A percentile compares a stretch with the other conserved stretches of the same genome.
These are phyloP conservation scores for Candolleomyces efflorescens DNA, from an alignment of 768 basidiomycete genomes.

Conservation along the genomic window DNA sequence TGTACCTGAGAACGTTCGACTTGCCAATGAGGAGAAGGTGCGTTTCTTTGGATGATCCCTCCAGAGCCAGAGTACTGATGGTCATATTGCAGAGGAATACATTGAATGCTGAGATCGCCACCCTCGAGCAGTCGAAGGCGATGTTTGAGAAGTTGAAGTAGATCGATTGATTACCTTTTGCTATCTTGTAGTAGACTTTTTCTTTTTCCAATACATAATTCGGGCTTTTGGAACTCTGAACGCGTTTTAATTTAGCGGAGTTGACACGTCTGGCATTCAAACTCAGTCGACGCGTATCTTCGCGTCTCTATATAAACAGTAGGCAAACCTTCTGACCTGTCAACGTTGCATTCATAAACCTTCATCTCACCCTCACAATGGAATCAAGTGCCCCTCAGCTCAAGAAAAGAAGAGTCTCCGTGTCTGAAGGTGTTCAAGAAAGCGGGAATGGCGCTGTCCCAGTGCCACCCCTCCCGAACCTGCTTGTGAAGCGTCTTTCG, in stretches of 20 bases:
- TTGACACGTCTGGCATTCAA: constrained; percentile 29
- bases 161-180: neutral
- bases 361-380: constrained; percentile 11
- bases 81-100: constrained; percentile 56
- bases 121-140: constrained; percentile 63
- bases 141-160: constrained; percentile 73
- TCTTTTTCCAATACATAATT: neutral
- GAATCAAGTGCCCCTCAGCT: constrained; percentile 25
- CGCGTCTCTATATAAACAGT: constrained; percentile 5
- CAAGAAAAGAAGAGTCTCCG: constrained; percentile 63
- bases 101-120: constrained; percentile 74
- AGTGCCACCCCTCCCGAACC: constrained; percentile 38
- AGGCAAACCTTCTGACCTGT: constrained; percentile 6
- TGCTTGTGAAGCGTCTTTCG: constrained; percentile 84
- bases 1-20: constrained; percentile 74
- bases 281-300: constrained; percentile 33
- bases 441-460: constrained; percentile 12
- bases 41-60: constrained; percentile 2
- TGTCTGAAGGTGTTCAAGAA: constrained; percentile 16
- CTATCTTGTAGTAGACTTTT: neutral
- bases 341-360: neutral
- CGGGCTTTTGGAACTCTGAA: too few relatives aligned
- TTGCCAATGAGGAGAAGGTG: constrained; percentile 81
- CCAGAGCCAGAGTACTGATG: neutral
- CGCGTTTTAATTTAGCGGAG: constrained; percentile 20